These are phyloP conservation scores for Mycena indigotica DNA, from an alignment of 768 basidiomycete species.

Conservation along the genomic window DNA sequence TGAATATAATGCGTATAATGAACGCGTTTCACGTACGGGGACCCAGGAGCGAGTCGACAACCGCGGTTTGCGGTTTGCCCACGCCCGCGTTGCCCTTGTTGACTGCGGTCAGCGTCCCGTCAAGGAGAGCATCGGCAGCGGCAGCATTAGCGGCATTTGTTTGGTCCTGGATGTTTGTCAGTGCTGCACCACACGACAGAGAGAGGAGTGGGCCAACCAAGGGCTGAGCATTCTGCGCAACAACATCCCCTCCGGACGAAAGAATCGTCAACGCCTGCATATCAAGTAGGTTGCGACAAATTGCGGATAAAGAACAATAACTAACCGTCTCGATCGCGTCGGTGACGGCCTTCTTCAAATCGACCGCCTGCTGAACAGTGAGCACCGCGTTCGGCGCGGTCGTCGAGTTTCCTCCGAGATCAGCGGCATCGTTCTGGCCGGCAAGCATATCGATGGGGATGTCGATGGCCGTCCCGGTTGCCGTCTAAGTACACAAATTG, in stretches of 20 bases:
- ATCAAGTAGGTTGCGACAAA: background rate
- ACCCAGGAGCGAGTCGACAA: slow-evolving; percentile 26
- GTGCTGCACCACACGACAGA: background rate
- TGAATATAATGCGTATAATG: background rate
- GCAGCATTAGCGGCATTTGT: slow-evolving; percentile 23
- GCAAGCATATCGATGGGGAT: slow-evolving; percentile 29
- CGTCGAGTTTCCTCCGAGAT: slow-evolving; percentile 27
- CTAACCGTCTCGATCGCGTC: slow-evolving; percentile 18
- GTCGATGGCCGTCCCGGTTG: slow-evolving; percentile 28
- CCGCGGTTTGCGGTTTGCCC: slow-evolving; percentile 21
- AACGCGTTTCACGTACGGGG: slow-evolving; percentile 12
- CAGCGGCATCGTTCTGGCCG: slow-evolving; percentile 24
- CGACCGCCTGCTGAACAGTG: slow-evolving; percentile 24
- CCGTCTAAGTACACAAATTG: slow-evolving; percentile 12
- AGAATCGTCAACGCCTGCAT: slow-evolving; percentile 14
- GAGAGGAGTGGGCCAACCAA: background rate
- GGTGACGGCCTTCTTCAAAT: slow-evolving; percentile 28
- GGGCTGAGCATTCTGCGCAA: slow-evolving; percentile 4
- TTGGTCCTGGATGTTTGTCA: slow-evolving; percentile 5
- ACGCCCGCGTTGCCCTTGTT: slow-evolving; percentile 30
- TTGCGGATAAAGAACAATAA: background rate
- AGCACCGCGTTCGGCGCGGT: slow-evolving; percentile 18
- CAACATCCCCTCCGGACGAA: slow-evolving; percentile 9
- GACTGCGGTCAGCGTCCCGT: slow-evolving; percentile 23
- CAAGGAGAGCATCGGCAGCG: slow-evolving; percentile 16